These are phyloP conservation scores for Aspergillus tubingensis DNA, from an alignment of 2,329 filamentous ascomycete species.

Conservation along the genomic window DNA sequence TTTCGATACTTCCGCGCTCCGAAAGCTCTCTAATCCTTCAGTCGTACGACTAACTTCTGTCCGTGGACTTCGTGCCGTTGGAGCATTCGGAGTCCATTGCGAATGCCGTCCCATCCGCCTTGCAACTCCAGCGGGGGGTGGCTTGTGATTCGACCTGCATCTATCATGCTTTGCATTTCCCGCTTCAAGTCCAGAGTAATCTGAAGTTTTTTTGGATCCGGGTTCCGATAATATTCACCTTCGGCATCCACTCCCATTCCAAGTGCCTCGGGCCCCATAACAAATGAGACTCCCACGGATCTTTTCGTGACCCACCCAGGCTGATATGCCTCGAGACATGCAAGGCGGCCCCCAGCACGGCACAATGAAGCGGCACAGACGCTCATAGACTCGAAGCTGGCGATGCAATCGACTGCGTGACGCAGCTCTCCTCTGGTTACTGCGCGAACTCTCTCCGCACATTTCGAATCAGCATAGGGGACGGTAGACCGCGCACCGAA, in stretches of 20 bases:
- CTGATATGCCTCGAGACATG: not conserved
- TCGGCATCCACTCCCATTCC: not conserved
- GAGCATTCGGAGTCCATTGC: too few species aligned
- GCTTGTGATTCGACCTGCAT: too few species aligned
- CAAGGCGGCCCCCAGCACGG: not conserved
- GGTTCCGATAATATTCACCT: not conserved
- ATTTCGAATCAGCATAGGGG: not conserved
- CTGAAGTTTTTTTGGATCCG: constrained; percentile 21
- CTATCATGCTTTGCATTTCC: too few species aligned
- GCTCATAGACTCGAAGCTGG: not conserved
- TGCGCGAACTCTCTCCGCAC: not conserved
- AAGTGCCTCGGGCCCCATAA: not conserved
- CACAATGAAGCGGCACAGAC: not conserved
- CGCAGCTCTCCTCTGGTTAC: not conserved
- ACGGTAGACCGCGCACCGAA: not conserved
- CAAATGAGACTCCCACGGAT: not conserved
- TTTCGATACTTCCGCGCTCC: too few species aligned
- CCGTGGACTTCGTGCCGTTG: too few species aligned
- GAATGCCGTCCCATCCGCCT: too few species aligned
- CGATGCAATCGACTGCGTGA: not conserved
- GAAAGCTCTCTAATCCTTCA: too few species aligned
- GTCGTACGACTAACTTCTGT: too few species aligned
- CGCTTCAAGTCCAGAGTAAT: too few species aligned
- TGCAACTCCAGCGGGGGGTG: too few species aligned
- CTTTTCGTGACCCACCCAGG: not conserved